Conservation (phyloP, 225 moss, liverwort and hornwort genomes). For the Sphagnum tenellum region DNA sequence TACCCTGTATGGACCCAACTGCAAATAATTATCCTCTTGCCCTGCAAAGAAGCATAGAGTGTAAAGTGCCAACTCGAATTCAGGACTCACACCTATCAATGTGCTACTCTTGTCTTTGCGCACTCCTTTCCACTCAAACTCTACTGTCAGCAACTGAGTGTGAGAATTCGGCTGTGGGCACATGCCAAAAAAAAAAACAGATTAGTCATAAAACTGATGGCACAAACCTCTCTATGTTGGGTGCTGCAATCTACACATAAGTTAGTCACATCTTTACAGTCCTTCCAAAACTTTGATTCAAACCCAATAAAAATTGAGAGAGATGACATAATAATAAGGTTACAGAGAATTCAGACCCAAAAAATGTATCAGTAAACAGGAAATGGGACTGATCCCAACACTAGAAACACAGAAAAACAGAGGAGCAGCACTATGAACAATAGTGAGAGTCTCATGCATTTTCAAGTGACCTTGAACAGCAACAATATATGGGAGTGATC, state of each 20-base stretch:
- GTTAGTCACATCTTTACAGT: no score
- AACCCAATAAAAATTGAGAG: no score
- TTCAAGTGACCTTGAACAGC: no score
- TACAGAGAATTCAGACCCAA: background rate
- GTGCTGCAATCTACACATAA: no score
- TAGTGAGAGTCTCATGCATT: no score
- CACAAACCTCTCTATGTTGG: no score
- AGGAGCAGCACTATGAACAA: no score
- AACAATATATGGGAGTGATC: no score
- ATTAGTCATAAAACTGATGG: background rate
- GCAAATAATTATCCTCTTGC: constrained; percentile 66
- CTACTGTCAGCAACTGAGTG: constrained; percentile 66
- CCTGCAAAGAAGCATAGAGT: constrained; percentile 84
- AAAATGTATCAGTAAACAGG: no score
- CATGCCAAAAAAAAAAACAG: background rate
- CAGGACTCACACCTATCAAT: constrained; percentile 91
- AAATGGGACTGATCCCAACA: no score
- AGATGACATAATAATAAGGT: background rate
- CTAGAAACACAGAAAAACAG: no score
- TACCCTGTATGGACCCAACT: constrained; percentile 69
- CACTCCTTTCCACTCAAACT: constrained; percentile 84
- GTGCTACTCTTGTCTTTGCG: constrained; percentile 77
- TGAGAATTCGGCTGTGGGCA: constrained; percentile 73
- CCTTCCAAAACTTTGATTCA: no score
- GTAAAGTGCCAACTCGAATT: constrained; percentile 90